Evolutionary conservation across 1,284 basidiomycete genomes (phyloP).

Genomic region (Ustilago hordei): DNA sequence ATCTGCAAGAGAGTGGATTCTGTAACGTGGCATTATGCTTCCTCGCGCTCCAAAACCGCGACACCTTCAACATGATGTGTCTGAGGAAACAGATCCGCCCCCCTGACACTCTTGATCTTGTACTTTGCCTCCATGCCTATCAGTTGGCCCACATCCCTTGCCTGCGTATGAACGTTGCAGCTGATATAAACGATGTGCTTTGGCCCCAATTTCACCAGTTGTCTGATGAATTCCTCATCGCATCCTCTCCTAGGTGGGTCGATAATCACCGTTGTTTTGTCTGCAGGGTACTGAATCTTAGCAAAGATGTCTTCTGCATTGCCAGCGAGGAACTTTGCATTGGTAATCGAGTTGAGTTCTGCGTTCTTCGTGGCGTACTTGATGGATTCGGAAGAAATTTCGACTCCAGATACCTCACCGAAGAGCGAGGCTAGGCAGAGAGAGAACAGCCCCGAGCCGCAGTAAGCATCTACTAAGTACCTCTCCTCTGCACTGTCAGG

Average conservation of each 20-base stretch:
- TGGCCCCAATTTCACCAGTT: conserved; percentile 63
- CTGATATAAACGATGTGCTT: conserved; percentile 66
- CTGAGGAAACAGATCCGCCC: conserved; percentile 69
- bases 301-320: conserved; percentile 74
- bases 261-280: conserved; percentile 74
- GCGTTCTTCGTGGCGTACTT: conserved; percentile 84
- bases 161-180: conserved; percentile 82
- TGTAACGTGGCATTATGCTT: conserved; percentile 5
- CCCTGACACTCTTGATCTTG: conserved; percentile 62
- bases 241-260: conserved; percentile 60
- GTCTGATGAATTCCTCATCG: conserved; percentile 65
- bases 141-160: conserved; percentile 69
- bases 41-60: conserved; percentile 53
- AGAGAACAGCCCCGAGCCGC: conserved; percentile 86
- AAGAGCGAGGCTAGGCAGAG: conserved; percentile 87
- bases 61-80: conserved; percentile 69
- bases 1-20: not conserved
- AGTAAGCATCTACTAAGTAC: conserved; percentile 69
- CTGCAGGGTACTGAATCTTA: conserved; percentile 76
- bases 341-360: conserved; percentile 75
- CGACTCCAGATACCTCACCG: conserved; percentile 85
- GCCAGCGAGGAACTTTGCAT: conserved; percentile 73
- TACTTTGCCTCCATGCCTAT: conserved; percentile 53
- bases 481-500: conserved; percentile 8
- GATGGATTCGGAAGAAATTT: conserved; percentile 81